These are phyloP conservation scores for Pichia cactophila DNA, from an alignment of 1,139 yeast genomes.

Conservation along the genomic window DNA sequence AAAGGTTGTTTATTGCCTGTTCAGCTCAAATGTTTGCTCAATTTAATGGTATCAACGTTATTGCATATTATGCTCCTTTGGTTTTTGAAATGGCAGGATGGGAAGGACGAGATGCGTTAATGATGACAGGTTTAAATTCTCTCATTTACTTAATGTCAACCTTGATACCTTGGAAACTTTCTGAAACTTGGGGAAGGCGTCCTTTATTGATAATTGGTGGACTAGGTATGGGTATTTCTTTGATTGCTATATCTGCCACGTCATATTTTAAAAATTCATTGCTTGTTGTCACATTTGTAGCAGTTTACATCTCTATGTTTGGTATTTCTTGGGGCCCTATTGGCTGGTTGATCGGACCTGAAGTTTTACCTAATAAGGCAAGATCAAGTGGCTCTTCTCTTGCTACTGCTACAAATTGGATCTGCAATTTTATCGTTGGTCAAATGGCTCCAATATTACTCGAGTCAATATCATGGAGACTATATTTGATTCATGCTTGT, in stretches of 20 bases:
- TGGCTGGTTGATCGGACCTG: constrained; percentile 81
- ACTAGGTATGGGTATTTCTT: constrained; percentile 64
- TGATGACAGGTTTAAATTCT: constrained; percentile 90
- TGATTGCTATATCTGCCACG: constrained; percentile 40
- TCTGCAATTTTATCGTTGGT: constrained; percentile 88
- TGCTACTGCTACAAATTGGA: constrained; percentile 91
- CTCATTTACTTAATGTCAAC: constrained; percentile 68
- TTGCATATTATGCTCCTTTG: constrained; percentile 87
- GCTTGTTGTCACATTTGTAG: constrained; percentile 67
- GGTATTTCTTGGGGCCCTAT: constrained; percentile 93
- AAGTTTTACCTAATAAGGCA: constrained; percentile 80
- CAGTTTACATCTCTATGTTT: constrained; percentile 75
- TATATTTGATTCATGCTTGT: constrained; percentile 73
- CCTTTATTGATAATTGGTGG: constrained; percentile 77
- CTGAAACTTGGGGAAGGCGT: constrained; percentile 87
- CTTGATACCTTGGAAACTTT: constrained; percentile 85
- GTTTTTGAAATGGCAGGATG: constrained; percentile 95
- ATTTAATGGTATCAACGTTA: constrained; percentile 85
- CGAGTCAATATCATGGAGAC: constrained; percentile 68
- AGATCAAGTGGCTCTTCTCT: constrained; percentile 89
- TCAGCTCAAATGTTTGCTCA: constrained; percentile 90
- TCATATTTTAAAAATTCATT: constrained; percentile 22
- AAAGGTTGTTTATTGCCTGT: constrained; percentile 82
- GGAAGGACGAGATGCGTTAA: constrained; percentile 78
- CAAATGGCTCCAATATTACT: constrained; percentile 83